Base-by-base conservation (phyloP, 2,329 filamentous ascomycete species). In the Oidium heveae region DNA sequence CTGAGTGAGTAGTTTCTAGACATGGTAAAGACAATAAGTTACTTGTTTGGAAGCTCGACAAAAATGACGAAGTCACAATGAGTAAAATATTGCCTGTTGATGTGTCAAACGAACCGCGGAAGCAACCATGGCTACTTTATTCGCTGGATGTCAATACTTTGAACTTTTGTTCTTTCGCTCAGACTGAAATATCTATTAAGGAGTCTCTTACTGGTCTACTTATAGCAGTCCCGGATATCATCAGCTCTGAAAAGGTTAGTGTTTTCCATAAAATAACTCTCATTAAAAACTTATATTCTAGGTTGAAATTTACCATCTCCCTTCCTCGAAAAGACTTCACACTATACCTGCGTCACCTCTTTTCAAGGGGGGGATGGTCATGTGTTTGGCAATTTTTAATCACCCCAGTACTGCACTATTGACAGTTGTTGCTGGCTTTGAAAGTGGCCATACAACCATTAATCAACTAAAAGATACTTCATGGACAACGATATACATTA, bases 11-110 rank as follows among this genome's bases (percentile, higher is more conserved):
- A 28, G 24, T 28, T 28, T 28, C 24, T 58, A 95, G 88, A 37
- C 88, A 96, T 68, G 89, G 89, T 15, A 77, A 91, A 65, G 91
- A 98, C 65, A 83, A 91, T 65, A 84, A 80, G 63, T 73, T 96
- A 51, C 74, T 84, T 22, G 81, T 94, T 18, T 98, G 91, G 91
- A 81, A 84, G 62, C 65, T 95, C 15, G 68, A 72, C 13, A 62
- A 65, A 36, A 66, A 71, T 9, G 77, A 83, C 55, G 82, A 91
- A 62, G 66, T 71, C 22, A 66, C 70, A 16, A 70, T 94, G 59
- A 84, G 80, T 61, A 80, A 73, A 36, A 70, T 70, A 9, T 70
- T 93, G 13, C 89, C 89, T 0, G 74, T 89, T 34, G 85, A 93
- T 57, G 68, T 69, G 50, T 69, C 65, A 1, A 66, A 65, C 32